phyloP scores from a whole-genome alignment of 1,139 yeast species.

The Yamadazyma blattariae region DNA sequence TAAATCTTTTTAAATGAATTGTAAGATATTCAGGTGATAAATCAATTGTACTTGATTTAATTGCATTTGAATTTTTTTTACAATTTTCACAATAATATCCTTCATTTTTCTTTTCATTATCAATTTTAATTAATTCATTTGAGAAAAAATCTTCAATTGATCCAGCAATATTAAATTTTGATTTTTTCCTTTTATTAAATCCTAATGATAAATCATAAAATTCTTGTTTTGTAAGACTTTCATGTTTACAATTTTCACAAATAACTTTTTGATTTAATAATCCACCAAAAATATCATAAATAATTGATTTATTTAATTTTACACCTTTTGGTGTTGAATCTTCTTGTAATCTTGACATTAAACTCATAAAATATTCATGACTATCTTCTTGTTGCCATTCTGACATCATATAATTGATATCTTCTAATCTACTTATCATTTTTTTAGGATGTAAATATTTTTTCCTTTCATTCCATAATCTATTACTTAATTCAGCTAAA shows the following conservation, averaged over 20 bases:
- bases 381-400: conserved; percentile 98
- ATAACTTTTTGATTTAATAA: conserved; percentile 78
- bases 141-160: conserved; percentile 79
- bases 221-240: conserved; percentile 90
- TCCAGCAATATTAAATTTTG: conserved; percentile 59
- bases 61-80: conserved; percentile 70
- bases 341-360: conserved; percentile 84
- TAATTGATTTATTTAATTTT: conserved; percentile 74
- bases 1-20: conserved; percentile 84
- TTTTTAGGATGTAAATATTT: conserved; percentile 70
- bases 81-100: conserved; percentile 91
- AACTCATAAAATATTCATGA: conserved; percentile 93
- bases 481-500: conserved; percentile 67
- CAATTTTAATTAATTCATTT: conserved; percentile 70
- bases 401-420: conserved; percentile 93
- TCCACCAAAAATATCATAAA: conserved; percentile 95
- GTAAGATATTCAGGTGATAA: conserved; percentile 86
- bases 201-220: conserved; percentile 88
- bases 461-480: conserved; percentile 53
- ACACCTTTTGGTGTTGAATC: conserved; percentile 87
- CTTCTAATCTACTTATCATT: conserved; percentile 69
- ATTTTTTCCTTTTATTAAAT: conserved; percentile 42
- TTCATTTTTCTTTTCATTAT: conserved; percentile 50
- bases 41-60: conserved; percentile 70
- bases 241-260: conserved; percentile 74